Conservation (phyloP, 179 eudicot species). For the Drosera spatulata region DNA sequence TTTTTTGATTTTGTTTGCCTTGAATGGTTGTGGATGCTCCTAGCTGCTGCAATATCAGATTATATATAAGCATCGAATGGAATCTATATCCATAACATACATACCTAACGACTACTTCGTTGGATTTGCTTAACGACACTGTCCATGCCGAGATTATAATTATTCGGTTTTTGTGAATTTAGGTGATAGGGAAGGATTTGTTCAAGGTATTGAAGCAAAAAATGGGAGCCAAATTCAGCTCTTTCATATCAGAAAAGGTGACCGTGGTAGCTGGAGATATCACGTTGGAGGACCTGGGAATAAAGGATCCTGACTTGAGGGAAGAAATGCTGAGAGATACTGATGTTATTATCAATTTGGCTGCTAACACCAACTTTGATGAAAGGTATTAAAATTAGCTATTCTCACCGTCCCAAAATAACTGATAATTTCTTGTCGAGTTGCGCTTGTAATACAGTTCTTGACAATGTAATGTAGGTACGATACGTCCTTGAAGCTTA, state of each 20-base stretch:
- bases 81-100: no score
- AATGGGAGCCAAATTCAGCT: constrained; percentile 33
- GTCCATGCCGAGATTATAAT: not conserved
- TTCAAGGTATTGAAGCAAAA: constrained; percentile 63
- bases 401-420: no score
- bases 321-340: constrained; percentile 44
- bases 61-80: no score
- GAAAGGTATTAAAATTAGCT: constrained; percentile 41
- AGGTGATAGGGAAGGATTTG: constrained; percentile 69
- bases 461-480: constrained; percentile 24
- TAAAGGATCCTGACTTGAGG: constrained; percentile 29
- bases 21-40: no score
- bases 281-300: constrained; percentile 41
- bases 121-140: no score
- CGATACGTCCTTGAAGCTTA: constrained; percentile 47
- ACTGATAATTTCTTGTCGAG: no score
- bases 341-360: constrained; percentile 61
- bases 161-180: no score
- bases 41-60: no score
- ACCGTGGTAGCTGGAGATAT: constrained; percentile 62
- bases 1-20: no score
- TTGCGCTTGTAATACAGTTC: no score
- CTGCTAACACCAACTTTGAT: constrained; percentile 86
- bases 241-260: constrained; percentile 45
- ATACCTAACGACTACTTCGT: no score